Evolutionary conservation across 2,329 filamentous ascomycete genomes (phyloP).

Genomic region (Tympanopsis confertula): DNA sequence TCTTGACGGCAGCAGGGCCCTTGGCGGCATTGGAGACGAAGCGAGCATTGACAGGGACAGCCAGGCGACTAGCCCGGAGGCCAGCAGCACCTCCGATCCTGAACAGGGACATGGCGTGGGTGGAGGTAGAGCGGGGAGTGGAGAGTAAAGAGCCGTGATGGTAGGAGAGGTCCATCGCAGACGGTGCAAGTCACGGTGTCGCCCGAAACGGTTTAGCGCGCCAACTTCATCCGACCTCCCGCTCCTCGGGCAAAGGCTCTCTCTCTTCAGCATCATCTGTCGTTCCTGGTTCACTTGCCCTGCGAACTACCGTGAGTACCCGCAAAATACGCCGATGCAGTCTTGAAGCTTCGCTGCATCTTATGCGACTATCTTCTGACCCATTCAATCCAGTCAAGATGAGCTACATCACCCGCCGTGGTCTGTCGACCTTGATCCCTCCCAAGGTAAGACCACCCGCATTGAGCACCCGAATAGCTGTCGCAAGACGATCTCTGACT

Average conservation of each 20-base stretch:
- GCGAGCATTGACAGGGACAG: neutral
- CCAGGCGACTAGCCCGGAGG: neutral
- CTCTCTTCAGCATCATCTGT: too few species aligned
- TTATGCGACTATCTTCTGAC: too few species aligned
- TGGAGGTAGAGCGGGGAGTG: neutral
- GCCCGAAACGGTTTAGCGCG: neutral
- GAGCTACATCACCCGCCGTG: slow-evolving; percentile 84
- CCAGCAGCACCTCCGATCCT: neutral
- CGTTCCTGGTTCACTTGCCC: too few species aligned
- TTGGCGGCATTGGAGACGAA: neutral
- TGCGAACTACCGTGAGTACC: too few species aligned
- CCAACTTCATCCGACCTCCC: slow-evolving; percentile 1
- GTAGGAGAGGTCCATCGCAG: neutral
- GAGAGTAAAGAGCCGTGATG: too few species aligned
- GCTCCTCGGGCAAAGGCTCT: too few species aligned
- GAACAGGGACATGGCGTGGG: neutral
- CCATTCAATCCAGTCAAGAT: slow-evolving; percentile 47
- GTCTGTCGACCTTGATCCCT: slow-evolving; percentile 95
- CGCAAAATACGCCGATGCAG: too few species aligned
- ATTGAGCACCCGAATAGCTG: too few species aligned
- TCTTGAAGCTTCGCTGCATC: too few species aligned
- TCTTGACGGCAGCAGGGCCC: slow-evolving; percentile 9
- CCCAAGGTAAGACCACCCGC: slow-evolving; percentile 72
- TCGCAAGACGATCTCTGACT: too few species aligned
- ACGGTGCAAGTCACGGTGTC: neutral